Evolutionary conservation across 768 basidiomycete genomes (phyloP).

Genomic region (Tylopilus plumbeoviolaceoides): DNA sequence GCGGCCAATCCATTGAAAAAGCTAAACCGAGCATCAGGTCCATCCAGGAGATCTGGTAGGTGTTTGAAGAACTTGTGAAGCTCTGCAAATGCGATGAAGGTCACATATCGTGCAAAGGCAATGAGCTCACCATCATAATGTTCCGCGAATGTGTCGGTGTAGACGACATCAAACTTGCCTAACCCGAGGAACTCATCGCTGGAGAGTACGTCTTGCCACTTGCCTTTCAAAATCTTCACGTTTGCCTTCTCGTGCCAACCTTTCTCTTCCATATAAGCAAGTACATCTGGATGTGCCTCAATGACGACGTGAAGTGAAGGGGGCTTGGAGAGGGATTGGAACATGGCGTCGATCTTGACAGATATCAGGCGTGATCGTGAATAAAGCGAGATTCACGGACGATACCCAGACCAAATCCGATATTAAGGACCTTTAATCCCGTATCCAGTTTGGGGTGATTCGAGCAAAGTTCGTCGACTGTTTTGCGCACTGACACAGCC

Average conservation of each 20-base stretch:
- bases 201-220: conserved; percentile 88
- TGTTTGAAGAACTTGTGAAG: conserved; percentile 78
- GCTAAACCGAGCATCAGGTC: conserved; percentile 75
- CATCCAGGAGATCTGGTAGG: conserved; percentile 71
- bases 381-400: conserved; percentile 37
- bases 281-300: conserved; percentile 90
- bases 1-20: conserved; percentile 98
- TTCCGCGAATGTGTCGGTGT: conserved; percentile 93
- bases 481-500: conserved; percentile 57
- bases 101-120: background rate
- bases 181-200: conserved; percentile 50
- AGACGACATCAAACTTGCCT: conserved; percentile 85
- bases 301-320: conserved; percentile 84
- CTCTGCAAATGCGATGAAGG: conserved; percentile 33
- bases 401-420: conserved; percentile 94
- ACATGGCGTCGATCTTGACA: conserved; percentile 73
- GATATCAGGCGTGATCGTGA: conserved; percentile 4
- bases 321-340: conserved; percentile 57
- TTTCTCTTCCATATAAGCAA: conserved; percentile 67
- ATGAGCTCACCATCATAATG: conserved; percentile 57
- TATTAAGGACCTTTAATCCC: conserved; percentile 71
- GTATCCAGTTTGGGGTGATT: conserved; percentile 42
- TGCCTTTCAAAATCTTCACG: conserved; percentile 80
- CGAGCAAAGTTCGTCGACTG: conserved; percentile 61
- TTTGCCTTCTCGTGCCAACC: conserved; percentile 79